Evolutionary conservation across 805 yeast species (phyloP).

Genomic region (Saccharomycopsis babjevae): DNA sequence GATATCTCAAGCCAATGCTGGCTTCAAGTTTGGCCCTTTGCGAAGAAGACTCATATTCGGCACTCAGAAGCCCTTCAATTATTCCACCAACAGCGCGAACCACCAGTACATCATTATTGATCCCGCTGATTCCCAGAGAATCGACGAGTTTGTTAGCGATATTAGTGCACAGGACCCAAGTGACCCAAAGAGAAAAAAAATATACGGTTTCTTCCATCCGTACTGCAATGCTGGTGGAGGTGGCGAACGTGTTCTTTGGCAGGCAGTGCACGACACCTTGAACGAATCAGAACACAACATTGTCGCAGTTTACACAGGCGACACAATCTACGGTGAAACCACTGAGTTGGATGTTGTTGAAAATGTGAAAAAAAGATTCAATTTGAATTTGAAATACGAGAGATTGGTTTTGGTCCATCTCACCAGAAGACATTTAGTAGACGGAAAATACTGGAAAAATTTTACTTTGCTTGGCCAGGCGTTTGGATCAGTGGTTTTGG

Average conservation of each 20-base stretch:
- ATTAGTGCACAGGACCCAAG: slow-evolving; percentile 4
- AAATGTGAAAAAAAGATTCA: slow-evolving; percentile 48
- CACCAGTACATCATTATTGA: background rate
- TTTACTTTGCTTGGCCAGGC: slow-evolving; percentile 86
- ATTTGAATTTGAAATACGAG: slow-evolving; percentile 37
- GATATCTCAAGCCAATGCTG: background rate
- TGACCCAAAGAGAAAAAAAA: slow-evolving; percentile 31
- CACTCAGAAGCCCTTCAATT: slow-evolving; percentile 5
- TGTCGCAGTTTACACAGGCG: slow-evolving; percentile 68
- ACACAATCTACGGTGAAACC: slow-evolving; percentile 29
- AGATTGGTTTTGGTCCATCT: slow-evolving; percentile 58
- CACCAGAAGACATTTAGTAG: slow-evolving; percentile 48
- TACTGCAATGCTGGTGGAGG: slow-evolving; percentile 96
- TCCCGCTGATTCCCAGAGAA: background rate
- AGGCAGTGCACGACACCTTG: slow-evolving; percentile 70
- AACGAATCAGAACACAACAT: slow-evolving; percentile 37
- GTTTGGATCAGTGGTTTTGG: slow-evolving; percentile 60
- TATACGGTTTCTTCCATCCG: slow-evolving; percentile 91
- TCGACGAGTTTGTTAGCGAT: slow-evolving; percentile 6
- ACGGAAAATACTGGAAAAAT: slow-evolving; percentile 61
- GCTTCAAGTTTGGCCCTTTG: slow-evolving; percentile 8
- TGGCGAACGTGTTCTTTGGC: slow-evolving; percentile 96
- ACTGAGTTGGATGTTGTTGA: slow-evolving; percentile 38
- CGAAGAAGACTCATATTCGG: slow-evolving; percentile 8
- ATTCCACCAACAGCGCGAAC: slow-evolving; percentile 3